Percentiles rank a stretch among this genome's conserved stretches.
These are phyloP conservation scores for Toxicodendron radicans DNA, from an alignment of 345 rosid species.

Conservation along the genomic window DNA sequence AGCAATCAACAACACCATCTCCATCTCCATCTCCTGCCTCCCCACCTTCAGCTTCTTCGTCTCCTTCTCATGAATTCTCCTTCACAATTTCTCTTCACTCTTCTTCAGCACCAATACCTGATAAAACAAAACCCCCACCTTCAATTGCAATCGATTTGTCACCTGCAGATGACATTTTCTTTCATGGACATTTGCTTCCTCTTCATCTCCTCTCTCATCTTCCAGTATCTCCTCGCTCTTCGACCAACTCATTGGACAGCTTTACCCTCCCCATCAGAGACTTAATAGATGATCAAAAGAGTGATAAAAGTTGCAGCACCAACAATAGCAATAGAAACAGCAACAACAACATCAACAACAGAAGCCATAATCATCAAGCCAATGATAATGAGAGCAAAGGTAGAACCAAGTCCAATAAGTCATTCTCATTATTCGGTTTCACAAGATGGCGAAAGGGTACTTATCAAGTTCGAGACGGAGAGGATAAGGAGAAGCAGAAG, in stretches of 20 bases:
- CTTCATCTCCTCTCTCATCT: slow-evolving; percentile 83
- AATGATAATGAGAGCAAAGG: slow-evolving; percentile 23
- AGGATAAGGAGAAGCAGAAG: slow-evolving; percentile 46
- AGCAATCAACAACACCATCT: slow-evolving; percentile 23
- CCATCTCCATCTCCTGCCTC: slow-evolving; percentile 35
- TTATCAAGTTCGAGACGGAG: slow-evolving; percentile 40
- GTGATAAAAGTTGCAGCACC: slow-evolving; percentile 11
- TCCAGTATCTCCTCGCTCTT: slow-evolving; percentile 74
- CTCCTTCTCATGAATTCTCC: slow-evolving; percentile 95
- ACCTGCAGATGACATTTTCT: slow-evolving; percentile 97
- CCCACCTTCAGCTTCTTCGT: slow-evolving; percentile 68
- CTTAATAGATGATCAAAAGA: slow-evolving; percentile 34
- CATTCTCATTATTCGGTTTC: slow-evolving; percentile 73
- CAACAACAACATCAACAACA: slow-evolving; percentile 9
- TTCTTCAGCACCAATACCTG: slow-evolving; percentile 38
- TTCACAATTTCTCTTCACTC: slow-evolving; percentile 86
- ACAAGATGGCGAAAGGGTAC: slow-evolving; percentile 50
- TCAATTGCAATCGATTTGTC: slow-evolving; percentile 78
- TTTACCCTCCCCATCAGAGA: slow-evolving; percentile 55
- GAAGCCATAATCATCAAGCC: slow-evolving; percentile 11
- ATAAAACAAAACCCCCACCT: slow-evolving; percentile 38
- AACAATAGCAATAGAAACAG: slow-evolving; percentile 13
- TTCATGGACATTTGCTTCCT: slow-evolving; percentile 97
- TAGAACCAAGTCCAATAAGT: slow-evolving; percentile 47
- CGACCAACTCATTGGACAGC: slow-evolving; percentile 70